Evolutionary conservation across 345 rosid species (phyloP).

Genomic region (Arabis alpina): DNA sequence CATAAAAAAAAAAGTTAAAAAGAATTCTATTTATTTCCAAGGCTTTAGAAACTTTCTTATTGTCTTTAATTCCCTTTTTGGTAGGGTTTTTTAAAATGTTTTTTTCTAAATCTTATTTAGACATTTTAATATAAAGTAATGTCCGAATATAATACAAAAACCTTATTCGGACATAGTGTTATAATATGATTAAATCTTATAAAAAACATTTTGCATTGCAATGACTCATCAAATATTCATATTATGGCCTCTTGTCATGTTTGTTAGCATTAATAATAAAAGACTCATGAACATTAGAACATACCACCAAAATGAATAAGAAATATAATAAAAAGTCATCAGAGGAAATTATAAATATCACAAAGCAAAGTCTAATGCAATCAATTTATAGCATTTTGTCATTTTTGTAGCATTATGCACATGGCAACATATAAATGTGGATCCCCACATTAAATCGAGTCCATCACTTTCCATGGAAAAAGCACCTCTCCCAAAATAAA

Average conservation of each 20-base stretch:
- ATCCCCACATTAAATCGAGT: slow-evolving; percentile 42
- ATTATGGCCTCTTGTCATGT: too few species aligned
- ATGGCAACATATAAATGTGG: slow-evolving; percentile 43
- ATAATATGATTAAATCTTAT: not conserved
- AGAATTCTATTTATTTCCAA: not conserved
- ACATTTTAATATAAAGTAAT: slow-evolving; percentile 6
- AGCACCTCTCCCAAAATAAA: slow-evolving; percentile 24
- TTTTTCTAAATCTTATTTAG: not conserved
- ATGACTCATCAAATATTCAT: too few species aligned
- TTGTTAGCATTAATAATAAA: not conserved
- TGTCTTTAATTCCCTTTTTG: not conserved
- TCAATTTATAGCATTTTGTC: slow-evolving; percentile 30
- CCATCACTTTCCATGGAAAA: slow-evolving; percentile 41
- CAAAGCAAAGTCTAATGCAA: slow-evolving; percentile 26
- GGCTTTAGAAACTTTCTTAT: not conserved
- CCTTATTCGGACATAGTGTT: not conserved
- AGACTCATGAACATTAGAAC: not conserved
- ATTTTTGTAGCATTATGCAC: slow-evolving; percentile 38
- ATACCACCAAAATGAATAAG: not conserved
- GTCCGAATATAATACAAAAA: too few species aligned
- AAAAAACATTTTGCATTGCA: not conserved
- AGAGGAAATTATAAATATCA: slow-evolving; percentile 22
- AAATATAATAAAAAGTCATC: not conserved
- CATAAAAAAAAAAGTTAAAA: slow-evolving; percentile 30
- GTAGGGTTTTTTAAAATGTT: not conserved